Evolutionary conservation across 164 flowering plant species (phyloP), one percentile per base, ranked within the genome.

Genomic region (Aristolochia contorta): DNA sequence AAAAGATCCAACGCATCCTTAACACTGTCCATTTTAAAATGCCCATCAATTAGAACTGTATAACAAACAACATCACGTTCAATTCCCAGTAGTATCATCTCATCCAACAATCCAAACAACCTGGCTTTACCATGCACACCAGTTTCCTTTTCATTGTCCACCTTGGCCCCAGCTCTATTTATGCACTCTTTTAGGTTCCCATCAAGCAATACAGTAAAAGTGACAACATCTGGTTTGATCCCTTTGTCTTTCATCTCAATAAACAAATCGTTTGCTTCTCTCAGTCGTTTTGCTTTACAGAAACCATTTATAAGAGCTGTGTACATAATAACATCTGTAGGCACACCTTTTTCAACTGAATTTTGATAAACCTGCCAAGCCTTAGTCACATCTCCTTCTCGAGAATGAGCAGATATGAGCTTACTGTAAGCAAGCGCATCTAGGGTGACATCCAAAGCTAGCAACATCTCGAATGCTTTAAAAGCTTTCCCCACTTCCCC

Each of bases 231-330:
- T 65, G 92, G 94, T 45, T 64, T 55, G 22, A 84, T 65, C 21
- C 89, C 92, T 68, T 71, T 82, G 47, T 20, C 50, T 75, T 76
- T 77, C 96, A 91, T 86, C 51, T 78, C 79, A n/a, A 66, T 23
- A 46, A 87, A 79, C 66, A 91, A 75, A 57, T 65, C 59, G 41
- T 13, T 16, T 21, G 91, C 97, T 70, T 84, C 76, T 47, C n/a
- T 59, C 71, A 83, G 62, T 58, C 68, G 57, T 65, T 84, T 79
- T 1, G 33, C 68, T 66, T 67, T 80, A 61, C 82, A 87, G 61
- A 82, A 87, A 20, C 90, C 84, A 65, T 77, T 72, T 54, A 91
- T 77, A 84, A 91, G 74, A 32, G 70, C 73, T 32, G 96, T 88
- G 66, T 84, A 86, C 8, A 72, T 77, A 27, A 82, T 63, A 47